Evolutionary conservation across 2,329 filamentous ascomycete species (phyloP), one percentile per base, ranked within the genome.

Genomic region (Fusarium sp.): DNA sequence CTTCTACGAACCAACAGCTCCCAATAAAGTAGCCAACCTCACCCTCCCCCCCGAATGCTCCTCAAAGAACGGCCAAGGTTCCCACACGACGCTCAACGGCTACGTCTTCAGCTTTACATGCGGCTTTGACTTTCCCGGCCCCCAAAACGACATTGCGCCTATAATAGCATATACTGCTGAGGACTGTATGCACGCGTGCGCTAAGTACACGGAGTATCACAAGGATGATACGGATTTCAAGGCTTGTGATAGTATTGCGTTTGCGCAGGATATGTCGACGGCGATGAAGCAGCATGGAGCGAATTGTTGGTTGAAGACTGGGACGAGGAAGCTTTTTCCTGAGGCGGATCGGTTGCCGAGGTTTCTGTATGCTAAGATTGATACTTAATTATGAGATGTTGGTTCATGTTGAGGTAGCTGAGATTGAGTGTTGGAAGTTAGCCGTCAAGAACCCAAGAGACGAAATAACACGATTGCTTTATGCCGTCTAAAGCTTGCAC

Each of bases 171-270:
- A 66, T 13, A 65, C 47, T 4, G 48, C 55, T 4, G 44, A 27
- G 9, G 63, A 66, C 16, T 65, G 54, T 1, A 64, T 66, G 47
- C 42, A 59, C 3, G 63, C 63, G 4, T 60, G 63, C 14, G 61
- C 47, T 5, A 34, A 34, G 37, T 60, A 65, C 7, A 66, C 48
- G 1, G 29, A 44, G 3, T 3, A 32, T 8, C 44, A 65, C 2
- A 34, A n/a, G n/a, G 51, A 22, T 7, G 27, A 47, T 1, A 11
- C 41, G 9, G 29, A 44, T 5, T 24, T 14, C 2, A 32, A 27
- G 12, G 25, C 34, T 6, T 66, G 61, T 22, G 42, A 66, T 22
- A 48, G 53, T 7, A 22, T 53, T 18, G 61, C 44, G 3, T 66
- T 66, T 25, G 27, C 37, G 27, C 62, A 25, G 5, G 42, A 59